Evolutionary conservation across 2,329 filamentous ascomycete species (phyloP).

Genomic region (Xylaria sp.): DNA sequence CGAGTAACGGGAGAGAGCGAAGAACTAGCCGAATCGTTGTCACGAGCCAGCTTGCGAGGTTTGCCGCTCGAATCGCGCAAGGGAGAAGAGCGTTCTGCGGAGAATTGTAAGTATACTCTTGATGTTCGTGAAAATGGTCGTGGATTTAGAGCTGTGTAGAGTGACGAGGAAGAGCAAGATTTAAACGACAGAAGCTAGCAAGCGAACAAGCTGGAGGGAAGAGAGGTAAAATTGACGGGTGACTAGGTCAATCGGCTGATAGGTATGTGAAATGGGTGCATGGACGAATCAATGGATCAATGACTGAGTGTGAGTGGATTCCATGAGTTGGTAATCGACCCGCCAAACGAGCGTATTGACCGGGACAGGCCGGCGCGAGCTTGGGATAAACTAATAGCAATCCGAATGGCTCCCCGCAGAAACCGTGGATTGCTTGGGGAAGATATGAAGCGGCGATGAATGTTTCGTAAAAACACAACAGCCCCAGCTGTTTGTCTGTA

Average conservation of each 20-base stretch:
- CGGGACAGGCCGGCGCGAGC: conserved; percentile 3
- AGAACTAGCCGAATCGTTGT: conserved; percentile 52
- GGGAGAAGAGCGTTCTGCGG: conserved; percentile 50
- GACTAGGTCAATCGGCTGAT: background rate
- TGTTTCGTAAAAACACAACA: background rate
- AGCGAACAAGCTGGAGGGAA: background rate
- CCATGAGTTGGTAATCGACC: background rate
- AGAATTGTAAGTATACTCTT: conserved; percentile 16
- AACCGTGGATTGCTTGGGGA: background rate
- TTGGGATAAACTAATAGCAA: background rate
- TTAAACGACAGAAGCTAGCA: background rate
- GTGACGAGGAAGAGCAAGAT: background rate
- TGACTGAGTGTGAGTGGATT: background rate
- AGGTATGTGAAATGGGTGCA: background rate
- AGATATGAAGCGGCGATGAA: too few relatives aligned
- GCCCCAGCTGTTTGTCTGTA: background rate
- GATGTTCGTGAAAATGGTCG: background rate
- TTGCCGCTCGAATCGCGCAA: conserved; percentile 44
- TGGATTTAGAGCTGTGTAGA: background rate
- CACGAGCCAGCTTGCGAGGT: conserved; percentile 46
- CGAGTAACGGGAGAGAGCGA: conserved; percentile 53
- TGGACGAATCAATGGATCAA: background rate
- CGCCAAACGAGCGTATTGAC: background rate
- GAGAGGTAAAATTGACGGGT: background rate
- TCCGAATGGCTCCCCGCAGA: background rate